Evolutionary conservation across 2,329 filamentous ascomycete genomes (phyloP), one percentile per base, ranked within the genome.

Genomic region (Hymenoscyphus scutula): DNA sequence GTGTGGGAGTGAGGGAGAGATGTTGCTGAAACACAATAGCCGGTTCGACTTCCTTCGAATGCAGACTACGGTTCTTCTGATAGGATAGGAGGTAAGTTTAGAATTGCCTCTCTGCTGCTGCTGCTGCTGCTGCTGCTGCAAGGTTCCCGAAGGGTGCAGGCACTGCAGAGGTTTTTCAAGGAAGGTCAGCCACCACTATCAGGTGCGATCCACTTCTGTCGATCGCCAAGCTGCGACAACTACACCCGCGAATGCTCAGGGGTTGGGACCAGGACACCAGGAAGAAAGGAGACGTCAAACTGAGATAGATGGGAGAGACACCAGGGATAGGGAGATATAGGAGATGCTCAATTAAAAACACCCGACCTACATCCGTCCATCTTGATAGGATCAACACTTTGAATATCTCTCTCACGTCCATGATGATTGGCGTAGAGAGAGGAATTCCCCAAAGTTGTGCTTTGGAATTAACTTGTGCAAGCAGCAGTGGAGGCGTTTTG

Each of bases 181-280:
- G 38, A 45, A 23, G 8, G 17, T 19, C n/a, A 45, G 8, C 38
- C 45, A 23, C 45, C 45, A 23, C 19, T 51, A 51, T 25, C 45
- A 51, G n/a, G 45, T 23, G 19, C 11, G 19, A 25, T 13, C 45
- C 45, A 25, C 45, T 51, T 13, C 45, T 51, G 45, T 23, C 45
- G 45, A 51, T 51, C 45, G 45, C 45, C 45, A 51, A 51, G 45
- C 45, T 51, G 45, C n/a, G 19, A 51, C n/a, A n/a, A n/a, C n/a
- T n/a, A n/a, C 45, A 51, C n/a, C 38, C n/a, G 19, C 38, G 17
- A 45, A 45, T n/a, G 11, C 5, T 37, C 38, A 19, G 38, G n/a
- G 17, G 17, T 45, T 17, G 17, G 23, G 4, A 11, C 8, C 8
- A 51, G 19, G 19, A 23, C 2, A 11, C 8, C 8, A 51, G 19